A percentile compares a stretch with the other conserved stretches of the same genome.
phyloP scores from a whole-genome alignment of 768 basidiomycete species.

The Mycena rebaudengoi region DNA sequence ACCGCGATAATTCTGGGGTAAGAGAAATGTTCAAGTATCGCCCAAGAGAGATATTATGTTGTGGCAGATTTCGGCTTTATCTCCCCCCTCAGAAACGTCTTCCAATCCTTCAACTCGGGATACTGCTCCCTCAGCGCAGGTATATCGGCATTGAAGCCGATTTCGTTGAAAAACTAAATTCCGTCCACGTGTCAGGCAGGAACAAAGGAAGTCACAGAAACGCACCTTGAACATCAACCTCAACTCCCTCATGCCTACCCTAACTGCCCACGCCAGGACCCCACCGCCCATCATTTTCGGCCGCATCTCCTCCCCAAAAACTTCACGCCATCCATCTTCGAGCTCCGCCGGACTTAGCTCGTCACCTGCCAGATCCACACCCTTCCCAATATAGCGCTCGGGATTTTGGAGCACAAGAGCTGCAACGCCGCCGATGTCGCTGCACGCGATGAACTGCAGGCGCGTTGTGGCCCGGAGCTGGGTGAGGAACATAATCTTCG shows the following conservation, averaged over 20 bases:
- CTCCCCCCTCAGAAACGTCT: conserved; percentile 16
- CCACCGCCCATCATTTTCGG: conserved; percentile 7
- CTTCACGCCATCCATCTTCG: conserved; percentile 20
- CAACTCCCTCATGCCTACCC: conserved; percentile 10
- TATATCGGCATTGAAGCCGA: conserved; percentile 20
- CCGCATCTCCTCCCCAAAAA: conserved; percentile 15
- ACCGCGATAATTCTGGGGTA: no score
- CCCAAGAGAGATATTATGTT: no score
- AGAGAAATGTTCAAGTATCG: no score
- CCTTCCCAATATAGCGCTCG: conserved; percentile 2
- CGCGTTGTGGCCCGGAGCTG: conserved; percentile 10
- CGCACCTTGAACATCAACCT: conserved; percentile 22
- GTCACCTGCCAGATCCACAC: conserved; percentile 21
- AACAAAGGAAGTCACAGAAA: neutral
- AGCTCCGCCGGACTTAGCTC: conserved; percentile 6
- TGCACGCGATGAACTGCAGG: conserved; percentile 14
- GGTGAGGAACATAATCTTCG: conserved; percentile 11
- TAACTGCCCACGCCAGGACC: conserved; percentile 1
- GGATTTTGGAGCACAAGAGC: conserved; percentile 6
- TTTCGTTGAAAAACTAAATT: conserved; percentile 21
- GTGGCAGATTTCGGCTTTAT: no score
- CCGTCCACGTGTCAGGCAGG: neutral
- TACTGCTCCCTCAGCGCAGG: conserved; percentile 15
- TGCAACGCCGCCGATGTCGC: conserved; percentile 14
- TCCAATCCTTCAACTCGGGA: conserved; percentile 23